Percentiles rank a stretch among this genome's conserved stretches.
phyloP scores from a whole-genome alignment of 805 yeast genomes.

The Candida railenensis region DNA sequence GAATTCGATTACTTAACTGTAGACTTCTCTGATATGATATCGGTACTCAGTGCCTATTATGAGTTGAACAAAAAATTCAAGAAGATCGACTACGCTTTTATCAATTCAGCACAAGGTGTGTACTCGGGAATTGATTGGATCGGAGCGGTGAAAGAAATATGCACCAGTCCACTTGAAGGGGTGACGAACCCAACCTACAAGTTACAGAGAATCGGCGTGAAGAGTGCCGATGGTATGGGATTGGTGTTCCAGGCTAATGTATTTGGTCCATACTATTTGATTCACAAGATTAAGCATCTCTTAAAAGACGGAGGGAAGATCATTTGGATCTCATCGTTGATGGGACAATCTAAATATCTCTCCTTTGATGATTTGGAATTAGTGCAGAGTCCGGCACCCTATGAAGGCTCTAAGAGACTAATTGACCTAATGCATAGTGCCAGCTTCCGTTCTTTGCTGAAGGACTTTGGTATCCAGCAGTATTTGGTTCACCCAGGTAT shows the following conservation, averaged over 20 bases:
- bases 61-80: constrained; percentile 65
- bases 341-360: constrained; percentile 73
- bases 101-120: constrained; percentile 89
- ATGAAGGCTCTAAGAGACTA: constrained; percentile 88
- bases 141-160: constrained; percentile 68
- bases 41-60: constrained; percentile 70
- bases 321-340: constrained; percentile 83
- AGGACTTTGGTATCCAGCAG: constrained; percentile 57
- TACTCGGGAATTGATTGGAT: constrained; percentile 86
- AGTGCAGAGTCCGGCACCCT: constrained; percentile 60
- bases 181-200: constrained; percentile 89
- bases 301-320: constrained; percentile 64
- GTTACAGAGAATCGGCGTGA: constrained; percentile 75
- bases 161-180: constrained; percentile 67
- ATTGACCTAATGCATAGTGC: constrained; percentile 82
- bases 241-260: constrained; percentile 92
- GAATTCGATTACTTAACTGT: constrained; percentile 87
- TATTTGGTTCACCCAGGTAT: constrained; percentile 94
- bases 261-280: constrained; percentile 89
- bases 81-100: constrained; percentile 73
- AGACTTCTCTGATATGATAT: constrained; percentile 90
- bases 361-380: constrained; percentile 76
- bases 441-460: constrained; percentile 51
- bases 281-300: constrained; percentile 60
- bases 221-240: constrained; percentile 78